phyloP scores from a whole-genome alignment of 176 grass and related monocot species.

The Pontederia paniculata region DNA sequence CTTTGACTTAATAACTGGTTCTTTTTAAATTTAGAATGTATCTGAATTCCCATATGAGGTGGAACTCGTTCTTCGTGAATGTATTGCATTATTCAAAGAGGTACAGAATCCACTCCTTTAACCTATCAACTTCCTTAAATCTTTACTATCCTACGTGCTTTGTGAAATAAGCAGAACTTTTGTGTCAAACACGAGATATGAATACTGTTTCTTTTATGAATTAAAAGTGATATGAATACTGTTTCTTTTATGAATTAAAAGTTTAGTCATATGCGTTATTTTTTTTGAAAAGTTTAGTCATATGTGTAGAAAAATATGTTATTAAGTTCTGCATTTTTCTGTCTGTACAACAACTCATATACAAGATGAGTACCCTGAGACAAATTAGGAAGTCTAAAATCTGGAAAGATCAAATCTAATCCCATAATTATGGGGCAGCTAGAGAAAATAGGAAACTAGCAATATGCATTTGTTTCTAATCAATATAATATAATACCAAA shows the following conservation, averaged over 20 bases:
- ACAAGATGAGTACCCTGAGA: too few species aligned
- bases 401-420: too few species aligned
- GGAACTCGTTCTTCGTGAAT: slow-evolving; percentile 47
- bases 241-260: background rate
- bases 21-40: slow-evolving; percentile 30
- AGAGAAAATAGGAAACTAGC: too few species aligned
- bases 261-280: too few species aligned
- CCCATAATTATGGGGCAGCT: too few species aligned
- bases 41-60: slow-evolving; percentile 28
- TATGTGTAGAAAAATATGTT: too few species aligned
- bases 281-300: too few species aligned
- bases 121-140: background rate
- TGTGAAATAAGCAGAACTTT: slow-evolving; percentile 1
- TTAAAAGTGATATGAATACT: background rate
- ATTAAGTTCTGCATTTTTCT: too few species aligned
- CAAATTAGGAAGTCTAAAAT: too few species aligned
- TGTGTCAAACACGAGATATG: background rate
- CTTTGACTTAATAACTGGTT: background rate
- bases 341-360: too few species aligned
- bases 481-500: too few species aligned
- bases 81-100: slow-evolving; percentile 69
- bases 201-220: background rate
- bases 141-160: background rate
- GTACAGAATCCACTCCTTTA: slow-evolving; percentile 10
- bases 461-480: too few species aligned